phyloP scores from a whole-genome alignment of 2,329 filamentous ascomycete genomes.

The Xylariaceae sp. region DNA sequence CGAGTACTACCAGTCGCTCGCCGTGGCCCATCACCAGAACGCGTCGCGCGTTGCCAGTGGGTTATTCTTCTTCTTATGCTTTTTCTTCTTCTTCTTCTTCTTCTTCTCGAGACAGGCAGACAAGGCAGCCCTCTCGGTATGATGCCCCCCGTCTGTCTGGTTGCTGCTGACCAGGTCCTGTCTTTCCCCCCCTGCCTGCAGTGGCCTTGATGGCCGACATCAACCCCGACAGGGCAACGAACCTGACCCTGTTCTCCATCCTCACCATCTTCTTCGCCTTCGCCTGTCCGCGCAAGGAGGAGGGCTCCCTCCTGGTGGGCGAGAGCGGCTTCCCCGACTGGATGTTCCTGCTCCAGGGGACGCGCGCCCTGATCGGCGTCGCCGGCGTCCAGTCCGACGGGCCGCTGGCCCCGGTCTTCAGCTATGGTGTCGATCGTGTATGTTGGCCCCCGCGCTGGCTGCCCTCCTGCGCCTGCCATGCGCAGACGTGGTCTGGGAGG shows the following conservation, averaged over 20 bases:
- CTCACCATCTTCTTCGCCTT: slow-evolving; percentile 12
- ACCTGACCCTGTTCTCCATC: slow-evolving; percentile 10
- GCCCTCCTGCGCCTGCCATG: too few relatives aligned
- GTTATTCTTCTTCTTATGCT: not conserved
- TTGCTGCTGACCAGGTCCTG: not conserved
- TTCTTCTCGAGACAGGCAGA: too few relatives aligned
- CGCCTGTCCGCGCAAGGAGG: slow-evolving; percentile 8
- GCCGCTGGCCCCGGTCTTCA: slow-evolving; percentile 7
- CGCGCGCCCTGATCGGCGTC: slow-evolving; percentile 6
- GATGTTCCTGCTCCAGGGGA: slow-evolving; percentile 16
- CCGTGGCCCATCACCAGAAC: slow-evolving; percentile 23
- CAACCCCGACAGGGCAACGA: slow-evolving; percentile 2
- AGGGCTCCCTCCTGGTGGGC: slow-evolving; percentile 6
- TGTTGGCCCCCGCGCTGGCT: too few relatives aligned
- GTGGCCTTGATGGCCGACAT: slow-evolving; percentile 4
- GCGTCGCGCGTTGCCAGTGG: slow-evolving; percentile 6
- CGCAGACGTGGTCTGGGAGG: too few relatives aligned
- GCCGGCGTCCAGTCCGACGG: not conserved
- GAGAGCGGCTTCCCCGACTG: slow-evolving; percentile 16
- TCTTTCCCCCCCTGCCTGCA: not conserved
- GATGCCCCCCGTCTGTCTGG: too few relatives aligned
- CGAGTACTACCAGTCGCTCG: slow-evolving; percentile 24
- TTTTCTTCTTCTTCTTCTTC: not conserved
- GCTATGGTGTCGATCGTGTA: slow-evolving; percentile 5
- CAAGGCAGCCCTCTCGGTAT: too few relatives aligned